Evolutionary conservation across 2,329 filamentous ascomycete species (phyloP).

Genomic region (Sphaceloma murrayae): DNA sequence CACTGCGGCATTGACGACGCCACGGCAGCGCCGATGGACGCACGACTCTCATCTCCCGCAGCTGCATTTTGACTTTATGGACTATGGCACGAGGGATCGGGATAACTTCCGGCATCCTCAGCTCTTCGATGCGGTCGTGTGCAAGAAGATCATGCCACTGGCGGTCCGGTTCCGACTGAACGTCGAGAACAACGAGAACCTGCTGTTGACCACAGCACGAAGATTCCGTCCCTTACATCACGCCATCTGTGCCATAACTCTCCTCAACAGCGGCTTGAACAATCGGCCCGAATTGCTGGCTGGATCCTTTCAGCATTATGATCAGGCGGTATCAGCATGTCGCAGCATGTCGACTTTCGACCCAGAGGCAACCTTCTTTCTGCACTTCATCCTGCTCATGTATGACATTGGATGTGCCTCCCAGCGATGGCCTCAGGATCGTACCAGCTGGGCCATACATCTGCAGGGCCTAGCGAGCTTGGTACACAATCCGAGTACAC

Average conservation of each 20-base stretch:
- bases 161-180: slow-evolving; percentile 17
- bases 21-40: not conserved
- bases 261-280: slow-evolving; percentile 38
- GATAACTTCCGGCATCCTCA: slow-evolving; percentile 9
- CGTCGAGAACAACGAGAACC: slow-evolving; percentile 16
- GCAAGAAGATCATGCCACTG: slow-evolving; percentile 17
- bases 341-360: slow-evolving; percentile 38
- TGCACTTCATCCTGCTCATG: slow-evolving; percentile 48
- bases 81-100: slow-evolving; percentile 7
- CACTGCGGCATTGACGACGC: too few relatives aligned
- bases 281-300: slow-evolving; percentile 28
- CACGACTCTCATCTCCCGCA: not conserved
- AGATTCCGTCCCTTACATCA: slow-evolving; percentile 35
- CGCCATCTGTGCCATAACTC: slow-evolving; percentile 46
- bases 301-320: slow-evolving; percentile 46
- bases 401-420: slow-evolving; percentile 40
- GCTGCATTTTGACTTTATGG: slow-evolving; percentile 7
- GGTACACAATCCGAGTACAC: slow-evolving; percentile 17
- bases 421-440: slow-evolving; percentile 21
- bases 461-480: slow-evolving; percentile 44
- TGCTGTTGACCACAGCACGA: slow-evolving; percentile 13
- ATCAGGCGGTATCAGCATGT: slow-evolving; percentile 38
- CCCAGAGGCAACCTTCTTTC: slow-evolving; percentile 47
- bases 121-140: slow-evolving; percentile 16
- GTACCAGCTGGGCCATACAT: slow-evolving; percentile 47